phyloP scores from a whole-genome alignment of 768 basidiomycete species.

The Inosperma sp. region DNA sequence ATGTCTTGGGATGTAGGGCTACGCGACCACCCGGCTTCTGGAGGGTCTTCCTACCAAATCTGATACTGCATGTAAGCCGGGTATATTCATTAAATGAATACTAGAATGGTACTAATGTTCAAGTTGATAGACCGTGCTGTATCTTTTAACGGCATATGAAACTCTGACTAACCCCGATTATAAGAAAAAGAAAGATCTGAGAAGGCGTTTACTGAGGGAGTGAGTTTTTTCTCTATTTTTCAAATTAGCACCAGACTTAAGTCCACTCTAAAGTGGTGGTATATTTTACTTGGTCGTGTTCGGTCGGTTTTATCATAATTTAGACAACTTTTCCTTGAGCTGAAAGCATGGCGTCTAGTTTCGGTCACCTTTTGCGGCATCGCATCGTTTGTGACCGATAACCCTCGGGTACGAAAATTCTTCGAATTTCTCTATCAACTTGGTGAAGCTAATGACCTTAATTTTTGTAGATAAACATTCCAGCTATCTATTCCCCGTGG shows the following conservation, averaged over 20 bases:
- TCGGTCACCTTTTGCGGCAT: too few species aligned
- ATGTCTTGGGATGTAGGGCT: constrained; percentile 29
- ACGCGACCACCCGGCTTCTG: constrained; percentile 30
- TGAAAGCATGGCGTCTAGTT: too few species aligned
- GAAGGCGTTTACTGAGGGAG: constrained; percentile 38
- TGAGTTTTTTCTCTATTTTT: constrained; percentile 18
- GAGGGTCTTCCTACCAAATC: constrained; percentile 34
- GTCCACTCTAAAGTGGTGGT: constrained; percentile 29
- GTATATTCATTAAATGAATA: not conserved
- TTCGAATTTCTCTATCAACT: too few species aligned
- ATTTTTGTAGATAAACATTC: constrained; percentile 38
- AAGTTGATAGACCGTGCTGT: constrained; percentile 30
- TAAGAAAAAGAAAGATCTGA: constrained; percentile 28
- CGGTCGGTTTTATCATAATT: too few species aligned
- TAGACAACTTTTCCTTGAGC: too few species aligned
- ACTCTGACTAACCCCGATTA: constrained; percentile 31
- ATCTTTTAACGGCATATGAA: constrained; percentile 32
- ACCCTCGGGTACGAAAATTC: too few species aligned
- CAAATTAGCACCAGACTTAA: not conserved
- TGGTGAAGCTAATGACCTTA: too few species aligned
- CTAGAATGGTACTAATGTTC: not conserved
- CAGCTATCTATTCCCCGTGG: constrained; percentile 35
- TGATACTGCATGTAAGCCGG: constrained; percentile 36
- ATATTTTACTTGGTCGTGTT: constrained; percentile 37
- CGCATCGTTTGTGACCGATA: too few species aligned